These are phyloP conservation scores for Colletotrichum tabaci DNA, from an alignment of 2,329 filamentous ascomycete genomes.

Conservation along the genomic window DNA sequence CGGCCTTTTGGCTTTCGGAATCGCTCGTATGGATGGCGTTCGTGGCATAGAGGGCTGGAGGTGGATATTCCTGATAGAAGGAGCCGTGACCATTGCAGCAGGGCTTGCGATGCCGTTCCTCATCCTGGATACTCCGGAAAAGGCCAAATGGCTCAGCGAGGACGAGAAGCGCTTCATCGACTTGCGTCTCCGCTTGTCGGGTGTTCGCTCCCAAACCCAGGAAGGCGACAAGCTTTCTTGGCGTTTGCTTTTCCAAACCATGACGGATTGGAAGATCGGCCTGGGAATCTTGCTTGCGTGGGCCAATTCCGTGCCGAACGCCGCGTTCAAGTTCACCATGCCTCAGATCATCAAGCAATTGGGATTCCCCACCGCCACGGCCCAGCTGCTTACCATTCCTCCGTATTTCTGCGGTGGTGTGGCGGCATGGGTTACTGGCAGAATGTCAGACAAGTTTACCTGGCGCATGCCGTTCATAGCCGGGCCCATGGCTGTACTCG, in stretches of 20 bases:
- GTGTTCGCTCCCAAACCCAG: constrained; percentile 21
- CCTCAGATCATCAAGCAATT: constrained; percentile 57
- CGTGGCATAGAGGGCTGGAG: constrained; percentile 59
- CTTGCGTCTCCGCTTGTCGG: constrained; percentile 37
- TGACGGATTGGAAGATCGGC: constrained; percentile 61
- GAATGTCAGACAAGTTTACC: constrained; percentile 52
- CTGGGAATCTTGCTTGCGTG: constrained; percentile 56
- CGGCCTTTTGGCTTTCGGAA: constrained; percentile 70
- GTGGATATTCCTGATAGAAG: constrained; percentile 47
- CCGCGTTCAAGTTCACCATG: constrained; percentile 50
- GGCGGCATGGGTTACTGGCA: constrained; percentile 48
- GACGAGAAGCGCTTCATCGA: constrained; percentile 50
- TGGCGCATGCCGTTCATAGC: constrained; percentile 58
- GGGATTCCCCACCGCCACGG: constrained; percentile 53
- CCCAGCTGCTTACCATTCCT: constrained; percentile 51
- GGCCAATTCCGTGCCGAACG: constrained; percentile 55
- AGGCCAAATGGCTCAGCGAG: constrained; percentile 45
- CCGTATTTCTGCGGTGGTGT: constrained; percentile 54
- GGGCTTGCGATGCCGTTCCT: constrained; percentile 45
- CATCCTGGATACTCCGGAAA: constrained; percentile 45
- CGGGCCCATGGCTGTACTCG: constrained; percentile 48
- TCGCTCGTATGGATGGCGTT: constrained; percentile 65
- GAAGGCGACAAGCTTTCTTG: constrained; percentile 45
- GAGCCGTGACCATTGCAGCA: constrained; percentile 49
- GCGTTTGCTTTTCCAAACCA: constrained; percentile 49